Evolutionary conservation across 768 basidiomycete genomes (phyloP).

Genomic region (Boletus speciosus): DNA sequence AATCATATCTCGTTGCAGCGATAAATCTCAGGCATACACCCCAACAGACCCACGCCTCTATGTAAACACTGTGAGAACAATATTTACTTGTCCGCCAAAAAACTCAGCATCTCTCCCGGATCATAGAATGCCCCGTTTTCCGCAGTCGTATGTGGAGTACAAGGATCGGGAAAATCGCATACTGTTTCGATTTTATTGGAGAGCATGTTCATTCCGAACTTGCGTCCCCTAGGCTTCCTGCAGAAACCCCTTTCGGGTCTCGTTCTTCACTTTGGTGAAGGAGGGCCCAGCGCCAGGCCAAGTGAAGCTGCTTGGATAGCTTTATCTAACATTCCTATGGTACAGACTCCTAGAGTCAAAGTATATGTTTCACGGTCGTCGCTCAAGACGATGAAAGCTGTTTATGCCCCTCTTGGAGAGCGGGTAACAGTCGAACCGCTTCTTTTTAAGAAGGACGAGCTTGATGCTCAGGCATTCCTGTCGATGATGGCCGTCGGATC

Average conservation of each 20-base stretch:
- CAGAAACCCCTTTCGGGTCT: conserved; percentile 57
- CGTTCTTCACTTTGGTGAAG: conserved; percentile 69
- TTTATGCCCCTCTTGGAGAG: conserved; percentile 51
- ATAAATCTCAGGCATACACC: conserved; percentile 27
- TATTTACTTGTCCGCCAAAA: not conserved
- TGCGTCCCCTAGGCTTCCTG: conserved; percentile 46
- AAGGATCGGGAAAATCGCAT: conserved; percentile 75
- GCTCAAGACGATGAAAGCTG: conserved; percentile 54
- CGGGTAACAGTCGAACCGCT: conserved; percentile 53
- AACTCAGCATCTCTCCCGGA: not conserved
- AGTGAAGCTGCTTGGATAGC: conserved; percentile 67
- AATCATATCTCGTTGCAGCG: conserved; percentile 21
- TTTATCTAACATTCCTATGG: conserved; percentile 32
- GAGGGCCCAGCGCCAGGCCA: conserved; percentile 53
- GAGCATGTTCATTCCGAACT: conserved; percentile 60
- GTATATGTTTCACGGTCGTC: conserved; percentile 64
- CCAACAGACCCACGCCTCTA: conserved; percentile 55
- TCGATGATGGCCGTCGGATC: conserved; percentile 73
- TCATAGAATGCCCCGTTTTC: conserved; percentile 70
- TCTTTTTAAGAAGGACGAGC: conserved; percentile 52
- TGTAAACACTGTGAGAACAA: conserved; percentile 55
- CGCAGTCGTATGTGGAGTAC: conserved; percentile 71
- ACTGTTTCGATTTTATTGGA: conserved; percentile 67
- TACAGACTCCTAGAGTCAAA: conserved; percentile 32
- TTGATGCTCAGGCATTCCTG: conserved; percentile 65